Conservation (phyloP, 1,139 yeast species). For the Wickerhamiella pararugosa region DNA sequence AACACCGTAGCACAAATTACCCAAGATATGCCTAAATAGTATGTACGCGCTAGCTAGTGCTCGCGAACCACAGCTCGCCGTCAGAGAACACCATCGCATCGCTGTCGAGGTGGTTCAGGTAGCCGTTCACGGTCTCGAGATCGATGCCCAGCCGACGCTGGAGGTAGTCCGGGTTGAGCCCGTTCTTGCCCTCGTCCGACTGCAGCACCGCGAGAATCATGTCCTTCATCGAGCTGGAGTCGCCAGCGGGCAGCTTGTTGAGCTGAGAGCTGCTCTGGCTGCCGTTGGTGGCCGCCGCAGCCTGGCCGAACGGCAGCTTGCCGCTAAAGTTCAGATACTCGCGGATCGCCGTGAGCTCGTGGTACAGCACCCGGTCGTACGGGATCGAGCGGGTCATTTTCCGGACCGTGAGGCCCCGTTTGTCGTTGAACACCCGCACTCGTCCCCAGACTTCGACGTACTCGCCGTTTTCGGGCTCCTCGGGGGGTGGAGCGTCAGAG, state of each 20-base stretch:
- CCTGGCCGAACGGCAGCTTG: conserved; percentile 8
- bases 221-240: background rate
- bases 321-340: conserved; percentile 31
- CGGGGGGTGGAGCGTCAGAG: conserved; percentile 22
- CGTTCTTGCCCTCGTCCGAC: background rate
- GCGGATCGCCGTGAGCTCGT: conserved; percentile 56
- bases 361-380: conserved; percentile 63
- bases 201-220: background rate
- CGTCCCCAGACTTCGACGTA: conserved; percentile 65
- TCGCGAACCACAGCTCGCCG: background rate
- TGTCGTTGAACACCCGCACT: conserved; percentile 53
- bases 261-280: background rate
- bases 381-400: conserved; percentile 47
- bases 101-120: background rate
- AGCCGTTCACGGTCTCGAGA: background rate
- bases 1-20: background rate
- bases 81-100: conserved; percentile 1
- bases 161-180: background rate
- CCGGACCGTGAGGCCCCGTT: conserved; percentile 50
- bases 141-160: background rate
- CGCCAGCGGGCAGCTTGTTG: background rate
- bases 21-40: background rate
- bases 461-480: conserved; percentile 24
- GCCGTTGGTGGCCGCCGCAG: background rate
- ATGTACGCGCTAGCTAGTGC: background rate